These are phyloP conservation scores for Saturnispora galanensis DNA, from an alignment of 805 yeast genomes.

Conservation along the genomic window DNA sequence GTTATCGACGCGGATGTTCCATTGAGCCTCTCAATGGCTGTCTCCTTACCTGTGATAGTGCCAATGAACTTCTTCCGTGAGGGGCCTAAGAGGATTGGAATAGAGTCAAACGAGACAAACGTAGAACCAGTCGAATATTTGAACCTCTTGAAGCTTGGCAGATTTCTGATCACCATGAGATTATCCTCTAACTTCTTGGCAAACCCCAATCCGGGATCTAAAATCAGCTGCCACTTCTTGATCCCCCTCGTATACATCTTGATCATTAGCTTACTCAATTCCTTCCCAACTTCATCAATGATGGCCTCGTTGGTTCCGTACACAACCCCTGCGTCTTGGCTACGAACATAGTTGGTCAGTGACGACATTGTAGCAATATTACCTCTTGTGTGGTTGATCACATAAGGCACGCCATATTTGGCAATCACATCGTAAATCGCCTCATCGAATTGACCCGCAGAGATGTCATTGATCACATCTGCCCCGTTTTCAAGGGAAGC, in stretches of 20 bases:
- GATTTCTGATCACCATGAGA: conserved; percentile 46
- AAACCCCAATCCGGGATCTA: conserved; percentile 96
- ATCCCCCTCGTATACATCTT: conserved; percentile 57
- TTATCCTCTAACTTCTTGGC: conserved; percentile 79
- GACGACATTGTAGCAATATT: conserved; percentile 61
- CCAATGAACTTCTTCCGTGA: conserved; percentile 87
- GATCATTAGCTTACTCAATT: conserved; percentile 45
- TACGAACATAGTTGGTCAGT: conserved; percentile 41
- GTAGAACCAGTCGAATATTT: conserved; percentile 17
- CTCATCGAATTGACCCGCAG: conserved; percentile 66
- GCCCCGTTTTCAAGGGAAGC: conserved; percentile 68
- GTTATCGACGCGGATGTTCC: conserved; percentile 73
- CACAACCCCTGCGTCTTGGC: conserved; percentile 21
- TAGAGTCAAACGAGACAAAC: conserved; percentile 37
- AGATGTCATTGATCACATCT: conserved; percentile 84
- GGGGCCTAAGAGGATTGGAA: conserved; percentile 76
- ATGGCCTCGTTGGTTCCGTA: conserved; percentile 21
- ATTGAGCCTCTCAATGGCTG: conserved; percentile 51
- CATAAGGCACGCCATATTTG: conserved; percentile 59
- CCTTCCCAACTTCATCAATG: conserved; percentile 48
- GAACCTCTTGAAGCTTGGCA: conserved; percentile 39
- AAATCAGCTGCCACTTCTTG: conserved; percentile 77
- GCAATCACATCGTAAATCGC: conserved; percentile 63
- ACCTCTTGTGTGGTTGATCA: conserved; percentile 82
- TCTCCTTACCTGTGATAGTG: conserved; percentile 46